phyloP scores from a whole-genome alignment of 1,284 basidiomycete species.

The Ustilago shanxiensis region DNA sequence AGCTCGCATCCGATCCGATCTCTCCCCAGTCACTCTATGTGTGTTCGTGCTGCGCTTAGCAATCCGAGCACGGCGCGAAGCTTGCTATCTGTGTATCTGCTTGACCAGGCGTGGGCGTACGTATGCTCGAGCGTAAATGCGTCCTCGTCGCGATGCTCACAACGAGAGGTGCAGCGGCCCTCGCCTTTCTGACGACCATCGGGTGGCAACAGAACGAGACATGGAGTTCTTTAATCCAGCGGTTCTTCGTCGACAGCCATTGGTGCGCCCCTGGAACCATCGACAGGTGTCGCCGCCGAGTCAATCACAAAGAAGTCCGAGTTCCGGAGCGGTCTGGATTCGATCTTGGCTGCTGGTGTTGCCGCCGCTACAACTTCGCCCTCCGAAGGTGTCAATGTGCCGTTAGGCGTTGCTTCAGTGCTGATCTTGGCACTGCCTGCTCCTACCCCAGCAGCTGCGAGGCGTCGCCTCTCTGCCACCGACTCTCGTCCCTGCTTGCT shows the following conservation, averaged over 20 bases:
- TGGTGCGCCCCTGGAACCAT: slow-evolving; percentile 36
- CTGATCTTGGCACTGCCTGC: slow-evolving; percentile 25
- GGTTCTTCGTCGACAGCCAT: slow-evolving; percentile 57
- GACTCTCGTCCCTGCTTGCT: slow-evolving; percentile 59
- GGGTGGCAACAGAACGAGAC: neutral
- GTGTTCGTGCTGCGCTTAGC: neutral
- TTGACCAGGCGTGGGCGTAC: neutral
- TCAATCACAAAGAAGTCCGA: slow-evolving; percentile 66
- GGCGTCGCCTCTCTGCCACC: slow-evolving; percentile 41
- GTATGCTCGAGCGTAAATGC: neutral
- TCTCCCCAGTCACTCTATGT: neutral
- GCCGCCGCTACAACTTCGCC: slow-evolving; percentile 23
- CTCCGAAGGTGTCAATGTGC: slow-evolving; percentile 34
- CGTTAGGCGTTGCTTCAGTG: slow-evolving; percentile 34
- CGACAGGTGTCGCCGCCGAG: slow-evolving; percentile 49
- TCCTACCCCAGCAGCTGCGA: slow-evolving; percentile 26
- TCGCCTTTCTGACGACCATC: neutral
- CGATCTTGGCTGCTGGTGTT: slow-evolving; percentile 43
- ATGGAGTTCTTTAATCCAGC: slow-evolving; percentile 37
- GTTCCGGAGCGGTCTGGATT: slow-evolving; percentile 61
- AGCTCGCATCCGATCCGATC: neutral
- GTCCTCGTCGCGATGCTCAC: neutral
- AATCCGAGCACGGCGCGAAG: too few relatives aligned
- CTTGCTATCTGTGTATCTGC: too few relatives aligned
- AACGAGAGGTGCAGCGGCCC: neutral